Evolutionary conservation across 179 eudicot genomes (phyloP).

Genomic region (Drosera spatulata): DNA sequence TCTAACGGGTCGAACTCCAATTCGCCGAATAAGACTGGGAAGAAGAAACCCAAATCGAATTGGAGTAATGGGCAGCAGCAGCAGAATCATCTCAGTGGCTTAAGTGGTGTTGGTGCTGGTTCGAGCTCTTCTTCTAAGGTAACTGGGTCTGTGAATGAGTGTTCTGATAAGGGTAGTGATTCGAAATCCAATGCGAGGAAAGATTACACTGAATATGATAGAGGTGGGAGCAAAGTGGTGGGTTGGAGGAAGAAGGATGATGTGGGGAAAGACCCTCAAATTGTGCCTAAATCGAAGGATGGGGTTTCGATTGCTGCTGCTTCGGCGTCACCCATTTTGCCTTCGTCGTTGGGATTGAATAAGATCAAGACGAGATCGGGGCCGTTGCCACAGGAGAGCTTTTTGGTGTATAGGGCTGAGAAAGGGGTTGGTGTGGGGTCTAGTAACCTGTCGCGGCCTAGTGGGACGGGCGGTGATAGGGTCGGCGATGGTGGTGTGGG

Average conservation of each 20-base stretch:
- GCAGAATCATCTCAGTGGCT: constrained; percentile 1
- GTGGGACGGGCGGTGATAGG: constrained; percentile 14
- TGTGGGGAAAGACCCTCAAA: constrained; percentile 17
- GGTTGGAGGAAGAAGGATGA: neutral
- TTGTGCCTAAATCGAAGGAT: constrained; percentile 10
- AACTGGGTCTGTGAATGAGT: neutral
- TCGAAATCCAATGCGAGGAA: constrained; percentile 3
- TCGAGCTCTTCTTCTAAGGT: constrained; percentile 2
- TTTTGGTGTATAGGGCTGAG: constrained; percentile 58
- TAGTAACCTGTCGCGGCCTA: constrained; percentile 56
- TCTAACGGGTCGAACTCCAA: constrained; percentile 41
- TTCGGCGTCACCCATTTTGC: constrained; percentile 68
- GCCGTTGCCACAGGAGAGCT: constrained; percentile 92
- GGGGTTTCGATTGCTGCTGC: constrained; percentile 11
- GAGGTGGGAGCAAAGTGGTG: neutral
- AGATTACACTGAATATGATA: constrained; percentile 9
- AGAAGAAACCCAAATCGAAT: constrained; percentile 42
- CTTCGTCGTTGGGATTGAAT: constrained; percentile 82
- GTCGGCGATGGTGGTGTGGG: constrained; percentile 9
- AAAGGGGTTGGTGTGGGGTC: constrained; percentile 49
- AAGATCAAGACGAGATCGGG: constrained; percentile 97
- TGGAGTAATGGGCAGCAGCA: constrained; percentile 12
- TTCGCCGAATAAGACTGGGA: constrained; percentile 69
- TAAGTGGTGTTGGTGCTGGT: constrained; percentile 1
- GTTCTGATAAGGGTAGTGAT: neutral